phyloP scores from a whole-genome alignment of 2,329 filamentous ascomycete species.

The Aspergillus candidus region DNA sequence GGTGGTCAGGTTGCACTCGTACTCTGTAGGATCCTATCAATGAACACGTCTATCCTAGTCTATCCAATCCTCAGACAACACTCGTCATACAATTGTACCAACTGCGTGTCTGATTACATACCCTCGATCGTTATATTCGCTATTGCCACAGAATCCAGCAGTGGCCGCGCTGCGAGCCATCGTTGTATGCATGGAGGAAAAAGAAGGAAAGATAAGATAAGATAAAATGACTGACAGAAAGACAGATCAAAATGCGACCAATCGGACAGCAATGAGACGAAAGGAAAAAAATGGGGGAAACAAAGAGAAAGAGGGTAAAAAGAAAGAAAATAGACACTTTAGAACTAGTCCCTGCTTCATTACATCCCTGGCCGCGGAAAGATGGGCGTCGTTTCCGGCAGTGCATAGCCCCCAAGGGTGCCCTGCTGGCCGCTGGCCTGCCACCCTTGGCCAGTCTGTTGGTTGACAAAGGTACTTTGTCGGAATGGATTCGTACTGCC shows the following conservation, averaged over 20 bases:
- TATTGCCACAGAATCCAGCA: slow-evolving; percentile 12
- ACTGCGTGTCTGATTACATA: slow-evolving; percentile 6
- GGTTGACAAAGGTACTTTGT: slow-evolving; percentile 83
- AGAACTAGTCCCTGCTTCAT: background rate
- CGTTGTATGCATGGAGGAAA: slow-evolving; percentile 7
- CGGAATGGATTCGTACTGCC: slow-evolving; percentile 93
- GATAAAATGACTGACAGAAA: background rate
- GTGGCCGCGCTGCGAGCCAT: slow-evolving; percentile 14
- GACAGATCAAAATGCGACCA: too few relatives aligned
- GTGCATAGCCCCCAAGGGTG: slow-evolving; percentile 70
- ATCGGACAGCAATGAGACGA: too few relatives aligned
- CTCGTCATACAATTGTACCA: too few relatives aligned
- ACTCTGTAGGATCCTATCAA: too few relatives aligned
- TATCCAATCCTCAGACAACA: too few relatives aligned
- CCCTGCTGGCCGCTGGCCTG: slow-evolving; percentile 66
- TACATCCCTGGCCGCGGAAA: slow-evolving; percentile 70
- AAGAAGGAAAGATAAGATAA: slow-evolving; percentile 1
- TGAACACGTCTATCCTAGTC: too few relatives aligned
- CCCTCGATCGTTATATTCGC: slow-evolving; percentile 5
- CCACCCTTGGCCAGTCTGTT: slow-evolving; percentile 82
- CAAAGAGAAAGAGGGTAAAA: background rate
- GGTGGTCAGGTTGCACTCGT: too few relatives aligned
- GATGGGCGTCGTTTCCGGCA: slow-evolving; percentile 70
- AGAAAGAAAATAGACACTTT: background rate
- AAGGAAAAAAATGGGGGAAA: background rate